Percentiles rank a stretch among this genome's conserved stretches.
Evolutionary conservation across 2,329 filamentous ascomycete species (phyloP).

Genomic region (Phialocephala sp.): DNA sequence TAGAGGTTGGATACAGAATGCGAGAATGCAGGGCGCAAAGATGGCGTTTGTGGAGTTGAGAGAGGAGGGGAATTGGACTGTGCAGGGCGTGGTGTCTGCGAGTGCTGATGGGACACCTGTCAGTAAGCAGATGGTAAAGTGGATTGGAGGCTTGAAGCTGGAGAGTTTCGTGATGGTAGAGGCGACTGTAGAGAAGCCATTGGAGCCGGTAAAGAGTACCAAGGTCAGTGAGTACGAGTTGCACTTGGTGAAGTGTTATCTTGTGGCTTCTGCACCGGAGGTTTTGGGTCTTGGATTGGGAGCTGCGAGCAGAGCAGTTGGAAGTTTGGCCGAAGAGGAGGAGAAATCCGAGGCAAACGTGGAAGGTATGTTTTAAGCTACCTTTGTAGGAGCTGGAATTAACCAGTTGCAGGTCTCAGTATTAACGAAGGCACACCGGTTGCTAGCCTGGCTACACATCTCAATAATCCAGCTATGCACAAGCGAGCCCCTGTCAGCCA

Average conservation of each 20-base stretch:
- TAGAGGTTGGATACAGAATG: constrained; percentile 84
- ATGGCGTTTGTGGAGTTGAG: constrained; percentile 89
- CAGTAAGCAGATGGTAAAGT: constrained; percentile 94
- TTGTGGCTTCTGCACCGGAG: constrained; percentile 69
- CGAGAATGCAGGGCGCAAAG: constrained; percentile 86
- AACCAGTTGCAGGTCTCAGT: constrained; percentile 41
- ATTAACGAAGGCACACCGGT: constrained; percentile 64
- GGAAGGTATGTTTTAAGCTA: constrained; percentile 42
- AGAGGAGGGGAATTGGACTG: constrained; percentile 73
- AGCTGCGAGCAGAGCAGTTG: constrained; percentile 59
- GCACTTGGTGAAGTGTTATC: constrained; percentile 84
- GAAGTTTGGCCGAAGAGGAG: constrained; percentile 65
- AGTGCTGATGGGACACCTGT: constrained; percentile 67
- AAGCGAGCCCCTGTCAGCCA: constrained; percentile 90
- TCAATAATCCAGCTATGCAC: constrained; percentile 93
- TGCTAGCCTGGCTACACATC: constrained; percentile 60
- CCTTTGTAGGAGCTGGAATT: constrained; percentile 19
- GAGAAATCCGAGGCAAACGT: constrained; percentile 43
- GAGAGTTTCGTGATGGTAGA: constrained; percentile 87
- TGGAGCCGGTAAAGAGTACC: constrained; percentile 88
- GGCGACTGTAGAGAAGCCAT: constrained; percentile 78
- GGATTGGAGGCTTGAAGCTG: constrained; percentile 72
- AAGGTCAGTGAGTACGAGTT: constrained; percentile 82
- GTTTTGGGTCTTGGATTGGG: constrained; percentile 63
- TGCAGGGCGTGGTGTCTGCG: constrained; percentile 80